phyloP scores from a whole-genome alignment of 805 yeast genomes.

The Kurtzmaniella fragi region DNA sequence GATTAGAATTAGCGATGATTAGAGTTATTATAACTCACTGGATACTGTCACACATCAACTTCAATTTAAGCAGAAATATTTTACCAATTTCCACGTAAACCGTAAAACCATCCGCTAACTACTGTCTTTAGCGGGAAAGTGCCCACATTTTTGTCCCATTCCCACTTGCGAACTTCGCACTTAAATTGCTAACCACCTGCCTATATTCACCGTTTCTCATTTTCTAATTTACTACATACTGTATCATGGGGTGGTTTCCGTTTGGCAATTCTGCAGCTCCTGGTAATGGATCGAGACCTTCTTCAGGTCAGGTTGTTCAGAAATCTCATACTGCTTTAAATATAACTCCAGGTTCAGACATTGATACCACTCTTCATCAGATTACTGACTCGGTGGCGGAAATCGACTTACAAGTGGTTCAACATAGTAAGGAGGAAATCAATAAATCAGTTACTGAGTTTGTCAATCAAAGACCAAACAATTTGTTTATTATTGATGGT shows the following conservation, averaged over 20 bases:
- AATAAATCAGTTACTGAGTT: conserved; percentile 24
- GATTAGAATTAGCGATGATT: too few relatives aligned
- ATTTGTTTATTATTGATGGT: conserved; percentile 38
- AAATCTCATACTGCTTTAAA: conserved; percentile 20
- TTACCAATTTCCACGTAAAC: too few relatives aligned
- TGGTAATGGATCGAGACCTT: conserved; percentile 3
- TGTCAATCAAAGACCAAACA: conserved; percentile 25
- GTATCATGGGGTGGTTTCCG: conserved; percentile 14
- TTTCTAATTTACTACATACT: too few relatives aligned
- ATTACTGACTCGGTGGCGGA: conserved; percentile 12
- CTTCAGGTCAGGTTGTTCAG: conserved; percentile 17
- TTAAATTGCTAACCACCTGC: background rate
- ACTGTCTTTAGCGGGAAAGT: background rate
- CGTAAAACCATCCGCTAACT: too few relatives aligned
- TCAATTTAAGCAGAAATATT: too few relatives aligned
- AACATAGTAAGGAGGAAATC: conserved; percentile 6
- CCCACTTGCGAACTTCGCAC: too few relatives aligned
- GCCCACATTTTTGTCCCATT: background rate
- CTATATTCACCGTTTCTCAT: too few relatives aligned
- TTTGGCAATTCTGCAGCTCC: conserved; percentile 4
- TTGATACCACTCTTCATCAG: conserved; percentile 24
- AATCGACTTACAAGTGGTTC: conserved; percentile 5
- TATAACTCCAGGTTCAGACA: conserved; percentile 17
- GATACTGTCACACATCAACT: too few relatives aligned
- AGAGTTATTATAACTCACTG: too few relatives aligned